Evolutionary conservation across 805 yeast species (phyloP).

Genomic region (Saturnispora zaruensis): DNA sequence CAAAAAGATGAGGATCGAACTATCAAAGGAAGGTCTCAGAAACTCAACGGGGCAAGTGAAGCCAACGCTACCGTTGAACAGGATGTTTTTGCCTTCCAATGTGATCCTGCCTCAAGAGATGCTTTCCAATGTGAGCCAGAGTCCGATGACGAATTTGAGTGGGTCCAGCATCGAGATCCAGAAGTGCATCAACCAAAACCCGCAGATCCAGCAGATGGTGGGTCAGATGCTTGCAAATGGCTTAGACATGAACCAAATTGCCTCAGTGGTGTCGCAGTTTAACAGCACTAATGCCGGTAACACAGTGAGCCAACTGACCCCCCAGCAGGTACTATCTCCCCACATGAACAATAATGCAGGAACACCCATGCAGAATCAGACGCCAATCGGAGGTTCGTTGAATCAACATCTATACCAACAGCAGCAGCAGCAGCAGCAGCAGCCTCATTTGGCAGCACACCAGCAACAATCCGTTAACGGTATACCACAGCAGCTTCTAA

Average conservation of each 20-base stretch:
- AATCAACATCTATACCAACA: conserved; percentile 7
- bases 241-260: conserved; percentile 28
- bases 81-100: conserved; percentile 44
- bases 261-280: conserved; percentile 24
- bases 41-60: conserved; percentile 27
- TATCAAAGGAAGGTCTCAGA: conserved; percentile 53
- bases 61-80: conserved; percentile 35
- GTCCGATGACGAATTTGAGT: not conserved
- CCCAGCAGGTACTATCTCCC: not conserved
- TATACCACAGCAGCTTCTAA: conserved; percentile 38
- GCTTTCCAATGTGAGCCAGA: conserved; percentile 7
- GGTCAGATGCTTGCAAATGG: conserved; percentile 30
- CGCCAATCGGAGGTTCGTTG: conserved; percentile 3
- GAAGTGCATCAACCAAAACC: conserved; percentile 23
- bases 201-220: conserved; percentile 29
- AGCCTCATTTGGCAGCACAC: conserved; percentile 2
- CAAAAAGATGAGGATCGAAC: conserved; percentile 46
- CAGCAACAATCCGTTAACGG: conserved; percentile 17
- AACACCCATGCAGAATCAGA: not conserved
- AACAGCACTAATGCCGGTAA: conserved; percentile 6
- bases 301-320: not conserved
- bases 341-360: not conserved
- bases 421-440: conserved; percentile 11
- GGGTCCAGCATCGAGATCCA: conserved; percentile 16
- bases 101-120: conserved; percentile 51